These are phyloP conservation scores for Penicillium concentricum DNA, from an alignment of 2,329 filamentous ascomycete genomes.

Conservation along the genomic window DNA sequence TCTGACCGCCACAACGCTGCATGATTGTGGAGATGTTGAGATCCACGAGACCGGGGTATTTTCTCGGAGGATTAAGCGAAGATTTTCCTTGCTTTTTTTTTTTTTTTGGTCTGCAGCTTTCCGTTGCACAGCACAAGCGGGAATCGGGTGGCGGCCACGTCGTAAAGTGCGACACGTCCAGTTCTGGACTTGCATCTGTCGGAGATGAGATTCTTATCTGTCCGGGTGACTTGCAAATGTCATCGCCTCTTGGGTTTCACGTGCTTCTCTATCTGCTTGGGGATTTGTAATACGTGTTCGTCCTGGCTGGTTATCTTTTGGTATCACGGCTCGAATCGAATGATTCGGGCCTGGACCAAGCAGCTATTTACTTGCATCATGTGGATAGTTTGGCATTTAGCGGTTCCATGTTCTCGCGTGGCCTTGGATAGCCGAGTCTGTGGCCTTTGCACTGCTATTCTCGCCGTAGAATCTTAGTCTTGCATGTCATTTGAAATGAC, in stretches of 20 bases:
- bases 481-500: too few species aligned
- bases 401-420: neutral
- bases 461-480: neutral
- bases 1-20: neutral
- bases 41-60: neutral
- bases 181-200: conserved; percentile 1
- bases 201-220: neutral
- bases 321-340: neutral
- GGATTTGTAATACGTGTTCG: neutral
- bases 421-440: neutral
- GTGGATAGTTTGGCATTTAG: neutral
- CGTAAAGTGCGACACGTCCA: neutral
- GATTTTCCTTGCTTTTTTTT: neutral
- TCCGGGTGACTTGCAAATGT: neutral
- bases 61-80: neutral
- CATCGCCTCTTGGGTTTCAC: neutral
- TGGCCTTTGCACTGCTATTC: neutral
- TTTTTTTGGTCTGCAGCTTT: neutral
- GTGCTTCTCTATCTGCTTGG: neutral
- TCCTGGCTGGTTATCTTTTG: neutral
- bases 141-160: conserved; percentile 3
- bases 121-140: neutral
- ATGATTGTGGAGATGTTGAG: neutral
- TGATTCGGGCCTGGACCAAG: neutral
- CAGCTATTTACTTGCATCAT: neutral